These are phyloP conservation scores for Diutina rugosa DNA, from an alignment of 1,139 yeast genomes.

Conservation along the genomic window DNA sequence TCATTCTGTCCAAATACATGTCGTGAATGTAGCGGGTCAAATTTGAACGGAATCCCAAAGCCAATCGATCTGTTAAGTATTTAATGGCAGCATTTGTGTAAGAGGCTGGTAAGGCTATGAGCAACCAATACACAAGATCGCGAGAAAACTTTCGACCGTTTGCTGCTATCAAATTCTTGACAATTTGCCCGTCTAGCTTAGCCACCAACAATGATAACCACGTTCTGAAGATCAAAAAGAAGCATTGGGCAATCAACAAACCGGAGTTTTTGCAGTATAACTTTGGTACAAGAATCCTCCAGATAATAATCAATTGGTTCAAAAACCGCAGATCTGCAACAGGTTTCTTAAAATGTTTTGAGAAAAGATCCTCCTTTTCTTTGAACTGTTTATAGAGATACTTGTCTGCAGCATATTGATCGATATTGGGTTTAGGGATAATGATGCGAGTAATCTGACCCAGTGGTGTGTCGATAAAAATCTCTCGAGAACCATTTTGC, in stretches of 20 bases:
- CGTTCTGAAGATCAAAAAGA: slow-evolving; percentile 69
- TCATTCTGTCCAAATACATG: slow-evolving; percentile 65
- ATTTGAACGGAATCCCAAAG: slow-evolving; percentile 77
- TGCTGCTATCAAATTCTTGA: slow-evolving; percentile 77
- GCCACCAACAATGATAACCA: slow-evolving; percentile 83
- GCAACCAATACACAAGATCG: slow-evolving; percentile 76
- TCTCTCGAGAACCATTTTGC: slow-evolving; percentile 42
- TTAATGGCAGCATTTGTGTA: slow-evolving; percentile 88
- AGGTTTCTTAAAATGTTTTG: slow-evolving; percentile 12
- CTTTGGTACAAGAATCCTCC: slow-evolving; percentile 74
- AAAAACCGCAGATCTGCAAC: slow-evolving; percentile 56
- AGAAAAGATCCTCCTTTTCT: slow-evolving; percentile 7
- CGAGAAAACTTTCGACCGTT: slow-evolving; percentile 63
- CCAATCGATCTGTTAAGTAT: slow-evolving; percentile 62
- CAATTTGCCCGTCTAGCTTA: slow-evolving; percentile 83
- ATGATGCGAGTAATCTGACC: slow-evolving; percentile 28
- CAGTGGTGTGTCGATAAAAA: slow-evolving; percentile 40
- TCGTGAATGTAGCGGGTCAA: slow-evolving; percentile 83
- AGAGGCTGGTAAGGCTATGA: slow-evolving; percentile 87
- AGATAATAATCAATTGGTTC: slow-evolving; percentile 61
- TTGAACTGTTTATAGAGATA: slow-evolving; percentile 43
- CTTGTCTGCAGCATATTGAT: slow-evolving; percentile 58
- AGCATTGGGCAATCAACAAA: slow-evolving; percentile 56
- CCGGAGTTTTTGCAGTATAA: slow-evolving; percentile 56
- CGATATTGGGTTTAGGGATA: slow-evolving; percentile 46